These are phyloP conservation scores for Penicillium corylophilum DNA, from an alignment of 2,329 filamentous ascomycete species.

Conservation along the genomic window DNA sequence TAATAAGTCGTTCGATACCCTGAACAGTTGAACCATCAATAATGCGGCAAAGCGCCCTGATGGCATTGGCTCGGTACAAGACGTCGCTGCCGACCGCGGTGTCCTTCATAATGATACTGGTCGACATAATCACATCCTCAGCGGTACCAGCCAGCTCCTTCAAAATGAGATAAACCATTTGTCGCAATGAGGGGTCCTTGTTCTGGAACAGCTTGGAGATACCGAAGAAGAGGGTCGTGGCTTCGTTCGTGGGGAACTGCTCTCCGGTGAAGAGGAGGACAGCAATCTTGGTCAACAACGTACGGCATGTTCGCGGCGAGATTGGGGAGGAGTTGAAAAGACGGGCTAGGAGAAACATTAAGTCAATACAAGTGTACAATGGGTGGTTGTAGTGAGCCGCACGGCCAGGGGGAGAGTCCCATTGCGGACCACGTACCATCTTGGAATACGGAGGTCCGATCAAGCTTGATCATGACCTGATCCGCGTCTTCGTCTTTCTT, in stretches of 20 bases:
- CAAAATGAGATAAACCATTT: conserved; percentile 98
- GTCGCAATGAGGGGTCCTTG: conserved; percentile 94
- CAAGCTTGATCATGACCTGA: conserved; percentile 89
- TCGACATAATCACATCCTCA: conserved; percentile 99
- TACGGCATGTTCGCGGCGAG: conserved; percentile 94
- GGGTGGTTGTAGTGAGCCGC: conserved; percentile 16
- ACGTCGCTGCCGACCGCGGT: conserved; percentile 92
- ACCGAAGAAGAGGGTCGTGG: conserved; percentile 96
- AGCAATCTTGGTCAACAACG: conserved; percentile 94
- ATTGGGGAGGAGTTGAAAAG: conserved; percentile 97
- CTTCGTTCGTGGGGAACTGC: conserved; percentile 94
- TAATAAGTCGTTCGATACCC: conserved; percentile 96
- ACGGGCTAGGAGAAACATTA: conserved; percentile 64
- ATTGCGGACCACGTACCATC: conserved; percentile 67
- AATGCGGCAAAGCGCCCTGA: conserved; percentile 90
- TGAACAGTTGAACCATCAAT: conserved; percentile 96
- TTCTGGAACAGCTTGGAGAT: conserved; percentile 99
- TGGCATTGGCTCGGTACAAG: conserved; percentile 92
- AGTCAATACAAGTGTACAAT: conserved; percentile 11
- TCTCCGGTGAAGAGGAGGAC: conserved; percentile 96
- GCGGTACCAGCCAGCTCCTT: conserved; percentile 95
- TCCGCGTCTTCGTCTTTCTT: conserved; percentile 99
- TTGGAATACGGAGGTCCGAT: conserved; percentile 97
- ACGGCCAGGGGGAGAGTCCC: conserved; percentile 22
- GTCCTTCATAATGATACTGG: conserved; percentile 99